Evolutionary conservation across 1,284 basidiomycete genomes (phyloP).

Genomic region (Leccinum insigne): DNA sequence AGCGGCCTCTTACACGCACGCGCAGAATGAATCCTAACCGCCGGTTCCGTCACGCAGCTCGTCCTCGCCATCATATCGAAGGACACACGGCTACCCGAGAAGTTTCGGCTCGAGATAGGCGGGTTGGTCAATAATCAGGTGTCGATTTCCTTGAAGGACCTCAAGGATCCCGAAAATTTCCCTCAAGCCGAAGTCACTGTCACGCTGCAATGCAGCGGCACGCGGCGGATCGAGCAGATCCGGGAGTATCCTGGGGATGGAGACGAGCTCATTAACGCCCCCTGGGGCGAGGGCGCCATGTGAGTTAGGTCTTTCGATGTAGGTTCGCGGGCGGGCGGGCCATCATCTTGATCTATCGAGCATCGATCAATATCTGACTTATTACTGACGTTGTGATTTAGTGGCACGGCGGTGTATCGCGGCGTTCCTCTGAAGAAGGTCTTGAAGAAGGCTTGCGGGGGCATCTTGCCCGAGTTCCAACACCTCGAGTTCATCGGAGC

Average conservation of each 20-base stretch:
- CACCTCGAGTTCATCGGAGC: conserved; percentile 59
- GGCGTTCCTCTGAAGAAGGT: conserved; percentile 56
- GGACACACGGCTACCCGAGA: too few relatives aligned
- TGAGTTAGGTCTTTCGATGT: conserved; percentile 22
- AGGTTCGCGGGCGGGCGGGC: background rate
- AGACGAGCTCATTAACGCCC: conserved; percentile 56
- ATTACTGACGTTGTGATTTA: conserved; percentile 20
- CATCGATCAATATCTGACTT: conserved; percentile 8
- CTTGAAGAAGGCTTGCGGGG: conserved; percentile 52
- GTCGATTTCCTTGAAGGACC: conserved; percentile 18
- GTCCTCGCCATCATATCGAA: too few relatives aligned
- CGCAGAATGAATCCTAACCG: too few relatives aligned
- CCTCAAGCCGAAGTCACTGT: conserved; percentile 48
- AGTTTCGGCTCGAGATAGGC: conserved; percentile 12
- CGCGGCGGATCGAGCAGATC: conserved; percentile 55
- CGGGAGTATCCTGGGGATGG: conserved; percentile 56
- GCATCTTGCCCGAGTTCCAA: conserved; percentile 46
- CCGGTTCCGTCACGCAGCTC: too few relatives aligned
- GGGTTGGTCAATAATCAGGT: conserved; percentile 13
- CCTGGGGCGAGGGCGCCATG: conserved; percentile 60
- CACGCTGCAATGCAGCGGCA: conserved; percentile 56
- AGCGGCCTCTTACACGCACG: too few relatives aligned
- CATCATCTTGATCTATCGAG: background rate
- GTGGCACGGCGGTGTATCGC: conserved; percentile 45
- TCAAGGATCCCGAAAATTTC: conserved; percentile 18